Evolutionary conservation across 2,329 filamentous ascomycete genomes (phyloP).

Genomic region (Xylaria hypoxylon): DNA sequence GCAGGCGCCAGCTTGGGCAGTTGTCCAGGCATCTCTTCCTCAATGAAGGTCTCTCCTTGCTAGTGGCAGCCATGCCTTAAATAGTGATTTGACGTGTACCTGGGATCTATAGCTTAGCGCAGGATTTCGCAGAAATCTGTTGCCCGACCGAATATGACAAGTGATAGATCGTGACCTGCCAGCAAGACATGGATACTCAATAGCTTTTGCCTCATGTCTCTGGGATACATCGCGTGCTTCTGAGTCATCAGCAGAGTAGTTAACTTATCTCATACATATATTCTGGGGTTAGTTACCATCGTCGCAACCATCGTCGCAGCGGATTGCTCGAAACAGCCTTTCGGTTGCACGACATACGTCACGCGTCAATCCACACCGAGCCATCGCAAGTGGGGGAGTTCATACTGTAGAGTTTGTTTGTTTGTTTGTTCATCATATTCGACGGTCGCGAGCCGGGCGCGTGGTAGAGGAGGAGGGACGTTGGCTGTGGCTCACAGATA

Average conservation of each 20-base stretch:
- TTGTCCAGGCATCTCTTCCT: neutral
- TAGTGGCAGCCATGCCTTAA: constrained; percentile 1
- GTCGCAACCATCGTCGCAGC: constrained; percentile 1
- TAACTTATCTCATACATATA: constrained; percentile 4
- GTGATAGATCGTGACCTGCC: constrained; percentile 6
- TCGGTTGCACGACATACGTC: constrained; percentile 23
- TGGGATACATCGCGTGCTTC: constrained; percentile 16
- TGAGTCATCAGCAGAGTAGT: constrained; percentile 6
- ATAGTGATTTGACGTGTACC: constrained; percentile 14
- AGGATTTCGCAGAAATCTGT: neutral
- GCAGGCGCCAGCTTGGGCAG: constrained; percentile 5
- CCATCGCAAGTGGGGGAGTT: neutral
- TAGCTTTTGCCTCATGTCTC: constrained; percentile 14
- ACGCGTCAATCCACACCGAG: constrained; percentile 1
- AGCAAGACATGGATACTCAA: constrained; percentile 10
- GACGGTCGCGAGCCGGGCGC: neutral
- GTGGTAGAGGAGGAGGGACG: neutral
- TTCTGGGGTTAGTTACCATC: neutral
- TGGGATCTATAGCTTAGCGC: neutral
- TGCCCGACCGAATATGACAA: neutral
- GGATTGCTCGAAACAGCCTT: constrained; percentile 8
- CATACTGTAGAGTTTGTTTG: neutral
- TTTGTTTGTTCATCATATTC: neutral
- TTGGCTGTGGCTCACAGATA: neutral
- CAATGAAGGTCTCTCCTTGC: constrained; percentile 11